Evolutionary conservation across 139 green algal species (phyloP).

Genomic region (Chlamydomonas urium): DNA sequence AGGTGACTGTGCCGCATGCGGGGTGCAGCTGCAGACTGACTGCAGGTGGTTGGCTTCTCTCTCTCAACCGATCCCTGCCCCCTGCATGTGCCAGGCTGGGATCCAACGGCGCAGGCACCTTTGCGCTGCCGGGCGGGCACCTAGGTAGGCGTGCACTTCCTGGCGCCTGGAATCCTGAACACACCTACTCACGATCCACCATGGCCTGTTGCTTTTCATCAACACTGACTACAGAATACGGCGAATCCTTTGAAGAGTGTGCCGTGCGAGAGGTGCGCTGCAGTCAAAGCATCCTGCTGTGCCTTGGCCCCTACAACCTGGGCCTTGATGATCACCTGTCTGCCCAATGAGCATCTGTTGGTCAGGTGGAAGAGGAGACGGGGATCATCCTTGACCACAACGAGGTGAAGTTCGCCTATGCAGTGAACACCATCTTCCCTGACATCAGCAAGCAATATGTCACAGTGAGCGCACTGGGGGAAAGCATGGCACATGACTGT

Average conservation of each 20-base stretch:
- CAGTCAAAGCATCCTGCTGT: too few relatives aligned
- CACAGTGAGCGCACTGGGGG: not conserved
- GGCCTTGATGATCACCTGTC: not conserved
- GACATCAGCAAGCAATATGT: conserved; percentile 8
- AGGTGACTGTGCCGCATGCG: too few relatives aligned
- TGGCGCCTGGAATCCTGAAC: not conserved
- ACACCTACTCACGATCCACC: not conserved
- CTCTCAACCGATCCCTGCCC: too few relatives aligned
- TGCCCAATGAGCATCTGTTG: too few relatives aligned
- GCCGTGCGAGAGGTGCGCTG: conserved; percentile 1
- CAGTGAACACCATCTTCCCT: not conserved
- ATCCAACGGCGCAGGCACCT: not conserved
- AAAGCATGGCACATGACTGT: not conserved
- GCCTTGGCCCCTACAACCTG: not conserved
- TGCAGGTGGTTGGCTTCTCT: too few relatives aligned
- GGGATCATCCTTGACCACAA: not conserved
- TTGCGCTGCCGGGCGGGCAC: conserved; percentile 1
- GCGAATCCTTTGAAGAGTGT: conserved; percentile 2
- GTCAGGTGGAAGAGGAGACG: conserved; percentile 7
- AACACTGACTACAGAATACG: not conserved
- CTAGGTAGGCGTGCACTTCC: not conserved
- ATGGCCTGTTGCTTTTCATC: not conserved
- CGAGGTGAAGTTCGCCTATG: not conserved
- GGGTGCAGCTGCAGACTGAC: too few relatives aligned
- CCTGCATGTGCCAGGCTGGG: too few relatives aligned